Conservation (phyloP, 2,329 filamentous ascomycete genomes). For the Fragosphaeria purpurea region DNA sequence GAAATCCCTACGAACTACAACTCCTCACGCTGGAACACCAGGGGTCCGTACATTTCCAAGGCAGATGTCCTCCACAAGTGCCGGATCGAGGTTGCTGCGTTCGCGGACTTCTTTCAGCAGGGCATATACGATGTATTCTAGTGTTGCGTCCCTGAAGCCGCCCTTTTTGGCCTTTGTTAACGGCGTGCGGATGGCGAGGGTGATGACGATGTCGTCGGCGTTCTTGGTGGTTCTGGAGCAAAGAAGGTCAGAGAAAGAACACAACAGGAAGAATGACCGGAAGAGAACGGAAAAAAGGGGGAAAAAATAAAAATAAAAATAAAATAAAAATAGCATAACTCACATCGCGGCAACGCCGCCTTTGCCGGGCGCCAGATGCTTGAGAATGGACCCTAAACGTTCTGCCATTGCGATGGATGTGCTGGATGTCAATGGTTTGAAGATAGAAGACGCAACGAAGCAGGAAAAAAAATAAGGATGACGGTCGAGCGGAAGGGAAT, state of each 20-base stretch:
- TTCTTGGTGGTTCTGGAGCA: slow-evolving; percentile 71
- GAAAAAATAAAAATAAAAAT: neutral
- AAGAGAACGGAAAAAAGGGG: neutral
- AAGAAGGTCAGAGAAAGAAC: neutral
- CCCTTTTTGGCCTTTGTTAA: slow-evolving; percentile 84
- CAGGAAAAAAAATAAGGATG: neutral
- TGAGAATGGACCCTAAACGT: slow-evolving; percentile 77
- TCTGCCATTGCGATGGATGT: slow-evolving; percentile 43
- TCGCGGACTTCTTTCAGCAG: slow-evolving; percentile 67
- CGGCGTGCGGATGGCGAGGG: slow-evolving; percentile 79
- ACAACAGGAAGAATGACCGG: neutral
- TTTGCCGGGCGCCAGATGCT: slow-evolving; percentile 68
- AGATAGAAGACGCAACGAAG: neutral
- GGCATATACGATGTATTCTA: slow-evolving; percentile 79
- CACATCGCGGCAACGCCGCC: slow-evolving; percentile 64
- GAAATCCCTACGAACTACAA: too few relatives aligned
- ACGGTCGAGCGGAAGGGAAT: neutral
- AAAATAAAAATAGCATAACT: slow-evolving; percentile 23
- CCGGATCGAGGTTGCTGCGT: slow-evolving; percentile 67
- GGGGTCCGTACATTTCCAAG: slow-evolving; percentile 64
- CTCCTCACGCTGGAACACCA: too few relatives aligned
- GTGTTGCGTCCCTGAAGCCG: slow-evolving; percentile 84
- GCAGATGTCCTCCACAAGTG: slow-evolving; percentile 79
- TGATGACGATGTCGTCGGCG: slow-evolving; percentile 93
- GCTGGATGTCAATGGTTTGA: too few relatives aligned